phyloP scores from a whole-genome alignment of 768 basidiomycete species.

The Trametes elegans region DNA sequence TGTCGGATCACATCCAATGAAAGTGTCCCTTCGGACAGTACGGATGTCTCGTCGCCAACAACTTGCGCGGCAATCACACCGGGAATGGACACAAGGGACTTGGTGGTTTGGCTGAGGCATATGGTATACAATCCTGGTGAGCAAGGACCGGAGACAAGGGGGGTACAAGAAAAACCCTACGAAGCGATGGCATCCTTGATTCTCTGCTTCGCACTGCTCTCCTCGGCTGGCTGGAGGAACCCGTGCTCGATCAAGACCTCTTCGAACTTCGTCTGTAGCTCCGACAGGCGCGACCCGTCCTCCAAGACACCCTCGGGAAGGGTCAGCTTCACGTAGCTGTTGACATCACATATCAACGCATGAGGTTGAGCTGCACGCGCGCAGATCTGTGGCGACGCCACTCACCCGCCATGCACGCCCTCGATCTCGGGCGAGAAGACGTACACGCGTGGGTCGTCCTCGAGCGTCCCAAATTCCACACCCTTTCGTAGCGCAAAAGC shows the following conservation, averaged over 20 bases:
- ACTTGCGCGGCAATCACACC: conserved; percentile 20
- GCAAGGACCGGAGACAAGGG: not conserved
- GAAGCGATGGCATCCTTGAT: conserved; percentile 3
- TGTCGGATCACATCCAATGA: conserved; percentile 16
- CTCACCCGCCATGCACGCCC: conserved; percentile 18
- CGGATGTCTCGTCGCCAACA: conserved; percentile 17
- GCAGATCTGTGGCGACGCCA: not conserved
- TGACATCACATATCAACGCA: no score
- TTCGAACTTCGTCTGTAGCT: conserved; percentile 26
- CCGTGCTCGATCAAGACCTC: conserved; percentile 24
- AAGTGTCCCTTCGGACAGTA: conserved; percentile 23
- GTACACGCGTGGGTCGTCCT: conserved; percentile 20
- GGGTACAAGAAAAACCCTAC: conserved; percentile 1
- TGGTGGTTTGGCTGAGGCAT: not conserved
- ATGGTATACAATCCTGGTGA: not conserved
- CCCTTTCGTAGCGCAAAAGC: conserved; percentile 21
- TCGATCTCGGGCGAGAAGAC: conserved; percentile 26
- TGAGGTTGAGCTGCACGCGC: no score
- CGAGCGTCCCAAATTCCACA: conserved; percentile 24
- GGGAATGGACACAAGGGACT: conserved; percentile 18
- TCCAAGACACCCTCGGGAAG: conserved; percentile 19
- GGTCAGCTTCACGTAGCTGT: conserved; percentile 24
- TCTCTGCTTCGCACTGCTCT: conserved; percentile 20
- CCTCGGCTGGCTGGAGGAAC: conserved; percentile 23
- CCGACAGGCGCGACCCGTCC: conserved; percentile 11